Conservation (phyloP, 2,329 filamentous ascomycete genomes). For the Pseudonectria buxi region DNA sequence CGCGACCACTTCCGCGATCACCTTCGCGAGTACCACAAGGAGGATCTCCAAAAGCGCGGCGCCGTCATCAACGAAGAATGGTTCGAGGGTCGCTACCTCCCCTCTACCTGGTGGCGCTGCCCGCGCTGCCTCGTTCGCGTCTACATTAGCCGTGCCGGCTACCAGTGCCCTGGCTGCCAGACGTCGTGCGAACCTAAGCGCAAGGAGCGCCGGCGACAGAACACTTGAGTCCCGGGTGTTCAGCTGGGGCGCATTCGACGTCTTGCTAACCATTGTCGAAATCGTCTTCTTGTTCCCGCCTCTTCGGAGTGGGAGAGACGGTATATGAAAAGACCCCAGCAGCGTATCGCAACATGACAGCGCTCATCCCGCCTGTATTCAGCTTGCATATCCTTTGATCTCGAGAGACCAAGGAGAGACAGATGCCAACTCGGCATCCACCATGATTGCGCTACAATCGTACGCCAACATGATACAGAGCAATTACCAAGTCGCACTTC, state of each 20-base stretch:
- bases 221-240: background rate
- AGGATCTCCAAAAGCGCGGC: constrained; percentile 46
- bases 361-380: too few species aligned
- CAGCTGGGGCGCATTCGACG: background rate
- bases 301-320: too few species aligned
- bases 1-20: constrained; percentile 53
- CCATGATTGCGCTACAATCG: too few species aligned
- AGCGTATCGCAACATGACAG: too few species aligned
- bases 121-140: constrained; percentile 44
- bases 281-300: too few species aligned
- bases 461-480: too few species aligned
- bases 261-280: background rate
- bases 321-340: too few species aligned
- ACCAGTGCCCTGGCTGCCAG: constrained; percentile 42
- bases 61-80: constrained; percentile 30
- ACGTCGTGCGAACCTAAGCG: constrained; percentile 38
- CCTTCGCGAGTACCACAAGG: constrained; percentile 47
- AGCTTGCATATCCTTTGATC: too few species aligned
- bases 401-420: too few species aligned
- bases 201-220: constrained; percentile 27
- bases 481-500: too few species aligned
- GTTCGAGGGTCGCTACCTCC: constrained; percentile 33
- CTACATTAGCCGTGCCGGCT: constrained; percentile 32
- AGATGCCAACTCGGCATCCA: too few species aligned
- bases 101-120: constrained; percentile 47